phyloP scores from a whole-genome alignment of 176 grass and related monocot species.

The Triticum monococcum region DNA sequence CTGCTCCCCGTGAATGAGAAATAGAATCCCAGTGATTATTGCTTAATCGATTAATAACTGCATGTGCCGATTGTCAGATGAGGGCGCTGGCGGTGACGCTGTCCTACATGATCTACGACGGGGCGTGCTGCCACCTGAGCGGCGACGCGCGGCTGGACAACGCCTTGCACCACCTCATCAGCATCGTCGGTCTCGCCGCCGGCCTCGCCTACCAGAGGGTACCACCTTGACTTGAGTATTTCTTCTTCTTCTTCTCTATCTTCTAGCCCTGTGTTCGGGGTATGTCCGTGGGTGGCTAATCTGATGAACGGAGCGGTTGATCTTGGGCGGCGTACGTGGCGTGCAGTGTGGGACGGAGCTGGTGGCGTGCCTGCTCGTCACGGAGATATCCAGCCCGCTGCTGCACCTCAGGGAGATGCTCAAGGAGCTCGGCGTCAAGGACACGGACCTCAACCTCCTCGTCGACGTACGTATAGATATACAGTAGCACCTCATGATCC shows the following conservation, averaged over 20 bases:
- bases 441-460: slow-evolving; percentile 67
- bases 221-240: neutral
- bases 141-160: slow-evolving; percentile 49
- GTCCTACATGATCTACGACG: slow-evolving; percentile 71
- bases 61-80: slow-evolving; percentile 33
- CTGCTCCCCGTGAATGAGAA: neutral
- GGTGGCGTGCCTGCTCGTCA: slow-evolving; percentile 55
- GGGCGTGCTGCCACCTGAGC: slow-evolving; percentile 52
- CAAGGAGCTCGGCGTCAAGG: slow-evolving; percentile 63
- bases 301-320: no score
- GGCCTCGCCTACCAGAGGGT: slow-evolving; percentile 66
- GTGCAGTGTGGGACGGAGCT: slow-evolving; percentile 68
- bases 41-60: neutral
- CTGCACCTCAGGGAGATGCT: slow-evolving; percentile 72
- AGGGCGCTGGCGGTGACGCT: slow-evolving; percentile 51
- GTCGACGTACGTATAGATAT: slow-evolving; percentile 47
- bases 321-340: no score
- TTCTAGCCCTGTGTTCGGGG: no score
- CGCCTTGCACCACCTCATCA: slow-evolving; percentile 62
- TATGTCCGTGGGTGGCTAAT: no score
- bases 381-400: slow-evolving; percentile 72
- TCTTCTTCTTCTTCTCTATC: no score
- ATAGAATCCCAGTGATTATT: neutral
- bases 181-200: slow-evolving; percentile 63
- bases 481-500: neutral